Evolutionary conservation across 306 rosid genomes (phyloP), one percentile per base, ranked within the genome.

Genomic region (Vigna mungo): DNA sequence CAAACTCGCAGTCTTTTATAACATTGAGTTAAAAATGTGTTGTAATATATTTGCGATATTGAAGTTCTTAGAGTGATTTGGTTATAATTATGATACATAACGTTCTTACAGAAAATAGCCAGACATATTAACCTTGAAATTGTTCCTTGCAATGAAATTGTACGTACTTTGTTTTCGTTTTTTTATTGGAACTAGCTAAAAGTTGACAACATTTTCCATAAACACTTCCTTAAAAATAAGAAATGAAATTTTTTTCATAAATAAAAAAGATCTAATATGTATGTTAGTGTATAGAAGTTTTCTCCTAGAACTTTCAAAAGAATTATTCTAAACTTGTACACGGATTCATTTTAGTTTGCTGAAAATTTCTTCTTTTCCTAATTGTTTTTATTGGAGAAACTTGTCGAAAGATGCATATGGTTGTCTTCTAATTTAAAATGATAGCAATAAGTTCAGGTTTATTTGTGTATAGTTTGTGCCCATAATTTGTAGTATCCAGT

Each of bases 11-110:
- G 77, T 58, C 32, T 55, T 21, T 18, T 39, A 37, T 11, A 48
- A n/a, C 47, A 14, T 12, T 18, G 75, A 80, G 76, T 76, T 72
- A 56, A 55, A 30, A 36, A 18, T 71, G 74, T 63, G 72, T 71
- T 80, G 79, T 54, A 63, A 62, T 39, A 60, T 63, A 6, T 8
- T 16, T 66, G 53, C 61, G 15, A 82, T 71, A 44, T n/a, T 43
- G 17, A 74, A 60, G 73, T 51, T 62, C 52, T 52, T 52, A 55
- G 36, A 17, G 78, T 76, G 18, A 13, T 80, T 47, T 64, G 13
- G 60, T 76, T 25, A 48, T 62, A 72, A 37, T 20, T 73, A 17
- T 56, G 41, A 37, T 39, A 68, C 25, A 49, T 56, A 30, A 17
- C 60, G 56, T 25, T 23, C 66, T 36, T 39, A 32, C 43, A 14